A percentile compares a stretch with the other conserved stretches of the same genome.
phyloP scores from a whole-genome alignment of 768 basidiomycete genomes.

The Trametes meyenii region DNA sequence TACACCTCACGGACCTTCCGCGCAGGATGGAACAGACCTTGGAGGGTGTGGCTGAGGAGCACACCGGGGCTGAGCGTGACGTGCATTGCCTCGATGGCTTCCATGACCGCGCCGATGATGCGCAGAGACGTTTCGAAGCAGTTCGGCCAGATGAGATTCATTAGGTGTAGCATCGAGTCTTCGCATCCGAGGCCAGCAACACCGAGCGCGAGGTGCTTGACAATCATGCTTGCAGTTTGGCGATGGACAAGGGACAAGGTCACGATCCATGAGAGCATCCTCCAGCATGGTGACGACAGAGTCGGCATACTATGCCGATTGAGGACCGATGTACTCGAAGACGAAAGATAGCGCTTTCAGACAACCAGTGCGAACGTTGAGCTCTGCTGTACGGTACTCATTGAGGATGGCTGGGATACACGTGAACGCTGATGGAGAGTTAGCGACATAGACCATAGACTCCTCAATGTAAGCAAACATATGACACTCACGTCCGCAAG shows the following conservation, averaged over 20 bases:
- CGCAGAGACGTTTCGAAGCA: slow-evolving; percentile 98
- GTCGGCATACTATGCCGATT: slow-evolving; percentile 95
- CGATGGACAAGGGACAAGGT: slow-evolving; percentile 98
- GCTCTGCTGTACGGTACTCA: slow-evolving; percentile 96
- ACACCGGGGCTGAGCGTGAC: slow-evolving; percentile 94
- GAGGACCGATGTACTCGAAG: slow-evolving; percentile 98
- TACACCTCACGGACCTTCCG: slow-evolving; percentile 95
- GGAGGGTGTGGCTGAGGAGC: slow-evolving; percentile 87
- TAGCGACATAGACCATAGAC: background rate
- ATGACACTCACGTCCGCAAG: slow-evolving; percentile 66
- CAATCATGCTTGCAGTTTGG: slow-evolving; percentile 97
- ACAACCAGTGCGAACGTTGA: slow-evolving; percentile 99
- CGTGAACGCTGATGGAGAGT: slow-evolving; percentile 71
- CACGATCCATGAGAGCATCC: slow-evolving; percentile 96
- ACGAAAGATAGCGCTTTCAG: slow-evolving; percentile 98
- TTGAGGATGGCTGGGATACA: slow-evolving; percentile 99
- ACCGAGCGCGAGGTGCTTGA: slow-evolving; percentile 96
- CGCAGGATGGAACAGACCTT: slow-evolving; percentile 97
- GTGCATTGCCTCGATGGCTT: slow-evolving; percentile 96
- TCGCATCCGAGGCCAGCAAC: slow-evolving; percentile 97
- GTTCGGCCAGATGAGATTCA: slow-evolving; percentile 99
- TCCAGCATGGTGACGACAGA: slow-evolving; percentile 98
- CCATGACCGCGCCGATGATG: slow-evolving; percentile 98
- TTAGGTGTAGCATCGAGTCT: slow-evolving; percentile 95
- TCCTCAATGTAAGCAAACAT: background rate